Evolutionary conservation across 225 moss, liverwort and hornwort genomes (phyloP), one percentile per base, ranked within the genome.

Genomic region (Asterella californica): DNA sequence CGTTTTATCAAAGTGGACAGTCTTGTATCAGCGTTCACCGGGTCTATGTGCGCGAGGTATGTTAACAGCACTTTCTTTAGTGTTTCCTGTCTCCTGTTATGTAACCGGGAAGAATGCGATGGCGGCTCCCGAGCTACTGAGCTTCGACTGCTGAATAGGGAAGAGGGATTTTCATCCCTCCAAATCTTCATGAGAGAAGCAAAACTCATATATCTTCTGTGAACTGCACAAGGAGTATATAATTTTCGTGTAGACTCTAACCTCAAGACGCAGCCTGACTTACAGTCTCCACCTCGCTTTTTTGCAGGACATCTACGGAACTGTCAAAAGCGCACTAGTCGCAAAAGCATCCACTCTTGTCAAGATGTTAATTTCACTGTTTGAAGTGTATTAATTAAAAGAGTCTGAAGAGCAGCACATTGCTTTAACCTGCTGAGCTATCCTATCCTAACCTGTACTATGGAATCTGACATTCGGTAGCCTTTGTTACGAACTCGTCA

Each of bases 1-100:
- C 88, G 15, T 88, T 79, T 66, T 83, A 88, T 81, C 88, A 88
- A 79, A 85, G 85, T 72, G 88, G 88, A 2, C 85, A 88, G 67
- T 85, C 85, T 9, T 88, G 84, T 76, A 85, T 85, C 52, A 88
- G 85, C 78, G 79, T 88, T n/a, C 85, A 88, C 67, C 88, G 85
- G 19, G 81, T 83, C 68, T 88, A 88, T 53, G 47, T 88, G 18
- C 75, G 81, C n/a, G 59, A 83, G 81, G 86, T 87, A n/a, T n/a
- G n/a, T n/a, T n/a, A n/a, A n/a, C n/a, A 52, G 52, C 17, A 67
- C 67, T 15, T 15, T 67, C 18, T 36, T 42, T 21, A 27, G 57
- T 2, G 22, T 79, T n/a, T 48, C 24, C 38, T 68, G n/a, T 6
- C 29, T 42, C 15, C 15, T 67, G 36, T 15, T 34, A 18, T 67